A percentile compares a stretch with the other conserved stretches of the same genome.
Evolutionary conservation across 495 filamentous ascomycete species (phyloP).

Genomic region (Aspergillus hancockii): DNA sequence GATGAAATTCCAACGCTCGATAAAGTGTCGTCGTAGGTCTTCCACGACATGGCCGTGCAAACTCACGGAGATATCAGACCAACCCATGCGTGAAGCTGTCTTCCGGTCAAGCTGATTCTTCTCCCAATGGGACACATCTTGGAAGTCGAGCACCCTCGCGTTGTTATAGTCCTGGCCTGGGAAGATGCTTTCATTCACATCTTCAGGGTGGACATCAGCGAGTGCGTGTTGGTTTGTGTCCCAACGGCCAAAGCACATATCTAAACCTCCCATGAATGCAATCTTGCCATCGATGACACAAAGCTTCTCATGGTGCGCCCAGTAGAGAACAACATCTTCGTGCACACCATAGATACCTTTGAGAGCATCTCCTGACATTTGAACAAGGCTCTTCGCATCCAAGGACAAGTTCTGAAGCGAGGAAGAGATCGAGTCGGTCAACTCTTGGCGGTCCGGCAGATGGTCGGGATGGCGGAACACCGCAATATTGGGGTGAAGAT

Average conservation of each 20-base stretch:
- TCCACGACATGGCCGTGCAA: constrained; percentile 77
- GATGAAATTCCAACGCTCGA: constrained; percentile 92
- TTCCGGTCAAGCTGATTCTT: constrained; percentile 85
- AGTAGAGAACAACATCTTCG: constrained; percentile 83
- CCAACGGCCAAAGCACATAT: constrained; percentile 66
- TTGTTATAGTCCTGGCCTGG: constrained; percentile 97
- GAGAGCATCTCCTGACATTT: constrained; percentile 65
- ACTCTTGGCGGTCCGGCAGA: constrained; percentile 65
- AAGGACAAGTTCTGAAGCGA: constrained; percentile 55
- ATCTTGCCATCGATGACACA: constrained; percentile 76
- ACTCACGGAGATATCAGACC: constrained; percentile 86
- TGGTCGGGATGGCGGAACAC: constrained; percentile 95
- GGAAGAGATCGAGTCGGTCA: constrained; percentile 49
- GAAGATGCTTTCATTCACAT: constrained; percentile 74
- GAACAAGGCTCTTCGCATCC: constrained; percentile 51
- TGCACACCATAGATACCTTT: constrained; percentile 78
- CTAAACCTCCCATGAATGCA: constrained; percentile 84
- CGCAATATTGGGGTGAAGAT: constrained; percentile 79
- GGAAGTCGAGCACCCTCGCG: constrained; percentile 82
- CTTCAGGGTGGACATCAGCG: constrained; percentile 79
- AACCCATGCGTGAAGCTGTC: constrained; percentile 84
- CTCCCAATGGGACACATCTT: constrained; percentile 79
- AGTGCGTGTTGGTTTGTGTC: constrained; percentile 74
- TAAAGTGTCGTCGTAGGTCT: constrained; percentile 78
- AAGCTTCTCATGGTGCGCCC: constrained; percentile 96